Conservation (phyloP, 306 rosid genomes). For the Prinsepia uniflora region DNA sequence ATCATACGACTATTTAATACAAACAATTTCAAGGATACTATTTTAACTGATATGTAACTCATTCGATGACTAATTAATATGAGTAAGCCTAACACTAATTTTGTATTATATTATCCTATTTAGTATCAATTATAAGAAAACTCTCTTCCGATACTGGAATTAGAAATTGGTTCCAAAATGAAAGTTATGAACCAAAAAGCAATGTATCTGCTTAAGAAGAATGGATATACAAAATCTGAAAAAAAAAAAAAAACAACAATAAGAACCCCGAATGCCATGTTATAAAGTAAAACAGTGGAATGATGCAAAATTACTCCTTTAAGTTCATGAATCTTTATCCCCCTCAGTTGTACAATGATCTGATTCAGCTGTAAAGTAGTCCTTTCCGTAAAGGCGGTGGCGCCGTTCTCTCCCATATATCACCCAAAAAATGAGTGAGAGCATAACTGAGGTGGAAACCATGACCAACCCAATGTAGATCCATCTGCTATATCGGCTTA, state of each 20-base stretch:
- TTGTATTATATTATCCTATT: too few species aligned
- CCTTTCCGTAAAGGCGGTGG: constrained; percentile 21
- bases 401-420: constrained; percentile 43
- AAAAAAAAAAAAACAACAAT: background rate
- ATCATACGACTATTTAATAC: too few species aligned
- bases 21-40: too few species aligned
- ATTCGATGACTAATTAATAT: too few species aligned
- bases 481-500: constrained; percentile 35
- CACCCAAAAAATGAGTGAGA: constrained; percentile 57
- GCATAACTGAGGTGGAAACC: constrained; percentile 44
- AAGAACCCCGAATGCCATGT: background rate
- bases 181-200: too few species aligned
- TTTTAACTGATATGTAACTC: too few species aligned
- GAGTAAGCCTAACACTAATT: too few species aligned
- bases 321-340: constrained; percentile 23
- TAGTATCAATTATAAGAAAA: too few species aligned
- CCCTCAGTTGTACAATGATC: constrained; percentile 16
- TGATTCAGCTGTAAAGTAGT: constrained; percentile 6
- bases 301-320: background rate
- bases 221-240: background rate
- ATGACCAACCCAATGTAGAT: constrained; percentile 41
- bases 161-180: too few species aligned
- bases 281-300: background rate
- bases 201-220: too few species aligned
- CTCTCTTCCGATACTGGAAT: too few species aligned